Base-by-base conservation (phyloP, 768 basidiomycete species). In the Xanthoconium purpureum region DNA sequence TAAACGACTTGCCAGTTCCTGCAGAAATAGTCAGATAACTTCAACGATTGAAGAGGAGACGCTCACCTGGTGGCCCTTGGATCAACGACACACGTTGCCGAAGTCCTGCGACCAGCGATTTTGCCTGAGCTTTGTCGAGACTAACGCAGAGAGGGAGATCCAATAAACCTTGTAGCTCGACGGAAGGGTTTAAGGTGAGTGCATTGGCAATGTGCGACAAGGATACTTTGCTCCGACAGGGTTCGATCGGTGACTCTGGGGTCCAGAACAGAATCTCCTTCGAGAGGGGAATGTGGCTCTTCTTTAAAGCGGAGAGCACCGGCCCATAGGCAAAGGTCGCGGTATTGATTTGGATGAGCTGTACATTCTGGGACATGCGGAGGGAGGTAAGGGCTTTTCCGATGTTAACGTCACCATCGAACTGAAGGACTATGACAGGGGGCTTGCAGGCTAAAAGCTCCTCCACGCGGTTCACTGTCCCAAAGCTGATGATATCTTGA, bases 1-100 rank as follows among this genome's bases (percentile, higher is more conserved):
- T 82, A 62, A 87, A 87, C 0, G 85, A 87, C 60, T 88, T 89
- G 1, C 87, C 87, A 0, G 87, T 89, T 1, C 87, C 87, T 88
- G 20, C 3, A 5, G 7, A 12, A 42, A 43, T 9, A 11, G 7
- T 62, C n/a, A 64, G 38, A 47, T 13, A 2, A 2, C 1, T 38
- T 28, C 8, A 15, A 14, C 8, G 9, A 28, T 12, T n/a, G 51
- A 18, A 37, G 18, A 6, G 13, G n/a, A 0, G 1, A 6, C 70
- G 29, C 68, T 35, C 6, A 85, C 87, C 87, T 28, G 87, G 87
- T 0, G 87, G 87, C 0, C 87, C 87, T 71, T 88, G 87, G 7
- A 89, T 84, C 6, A 88, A 63, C 0, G 84, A 80, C 0, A 89
- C 72, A 5, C 66, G 71, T 53, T 86, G 80, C 0, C 73, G 77